Evolutionary conservation across 768 basidiomycete genomes (phyloP).

Genomic region (Piloderma croceum): DNA sequence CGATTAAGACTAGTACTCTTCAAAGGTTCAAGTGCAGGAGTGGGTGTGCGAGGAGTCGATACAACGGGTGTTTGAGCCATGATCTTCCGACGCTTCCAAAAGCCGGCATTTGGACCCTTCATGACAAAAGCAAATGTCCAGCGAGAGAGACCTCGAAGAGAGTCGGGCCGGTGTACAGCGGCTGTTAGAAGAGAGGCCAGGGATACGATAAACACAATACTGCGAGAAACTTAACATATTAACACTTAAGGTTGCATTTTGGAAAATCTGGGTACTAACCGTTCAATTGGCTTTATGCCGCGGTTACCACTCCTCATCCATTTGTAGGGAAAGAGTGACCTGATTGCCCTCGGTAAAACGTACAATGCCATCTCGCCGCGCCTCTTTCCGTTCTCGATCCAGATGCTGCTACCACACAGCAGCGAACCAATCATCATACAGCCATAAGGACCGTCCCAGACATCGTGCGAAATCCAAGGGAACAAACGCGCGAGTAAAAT

Average conservation of each 20-base stretch:
- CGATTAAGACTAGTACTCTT: too few relatives aligned
- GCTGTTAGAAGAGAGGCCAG: conserved; percentile 61
- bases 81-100: conserved; percentile 39
- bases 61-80: background rate
- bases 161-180: conserved; percentile 54
- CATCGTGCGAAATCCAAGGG: conserved; percentile 65
- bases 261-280: too few relatives aligned
- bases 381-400: conserved; percentile 66
- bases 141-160: conserved; percentile 65
- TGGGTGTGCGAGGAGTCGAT: too few relatives aligned
- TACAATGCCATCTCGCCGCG: conserved; percentile 79
- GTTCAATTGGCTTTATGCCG: conserved; percentile 43
- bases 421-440: conserved; percentile 62
- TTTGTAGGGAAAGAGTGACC: conserved; percentile 52
- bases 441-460: conserved; percentile 76
- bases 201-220: conserved; percentile 56
- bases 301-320: conserved; percentile 44
- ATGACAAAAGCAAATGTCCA: conserved; percentile 67
- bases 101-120: conserved; percentile 51
- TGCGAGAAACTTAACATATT: too few relatives aligned
- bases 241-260: too few relatives aligned
- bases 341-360: conserved; percentile 65
- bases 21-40: too few relatives aligned
- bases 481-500: conserved; percentile 57
- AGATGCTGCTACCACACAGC: conserved; percentile 69